A percentile compares a stretch with the other conserved stretches of the same genome.
These are phyloP conservation scores for Dianthus caryophyllus DNA, from an alignment of 148 eudicot genomes.

Conservation along the genomic window DNA sequence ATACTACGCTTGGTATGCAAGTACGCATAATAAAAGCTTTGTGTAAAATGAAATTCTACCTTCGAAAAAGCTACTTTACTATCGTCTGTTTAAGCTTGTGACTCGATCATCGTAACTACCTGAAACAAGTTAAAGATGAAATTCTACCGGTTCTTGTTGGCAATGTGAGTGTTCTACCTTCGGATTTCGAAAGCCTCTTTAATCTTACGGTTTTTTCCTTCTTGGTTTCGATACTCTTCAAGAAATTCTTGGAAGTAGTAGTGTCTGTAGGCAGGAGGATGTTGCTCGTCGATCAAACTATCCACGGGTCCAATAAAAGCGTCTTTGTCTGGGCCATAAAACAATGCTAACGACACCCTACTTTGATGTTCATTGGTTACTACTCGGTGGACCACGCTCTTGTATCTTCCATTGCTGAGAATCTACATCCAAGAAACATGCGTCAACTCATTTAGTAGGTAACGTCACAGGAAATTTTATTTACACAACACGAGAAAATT, in stretches of 20 bases:
- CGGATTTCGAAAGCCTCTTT: conserved; percentile 19
- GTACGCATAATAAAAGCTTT: too few relatives aligned
- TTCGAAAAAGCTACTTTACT: too few relatives aligned
- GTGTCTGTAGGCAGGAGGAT: conserved; percentile 16
- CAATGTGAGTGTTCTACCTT: neutral
- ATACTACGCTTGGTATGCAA: too few relatives aligned
- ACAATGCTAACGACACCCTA: conserved; percentile 23
- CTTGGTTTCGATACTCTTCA: conserved; percentile 20
- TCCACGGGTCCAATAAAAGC: conserved; percentile 17
- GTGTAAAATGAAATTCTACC: too few relatives aligned
- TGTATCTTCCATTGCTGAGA: conserved; percentile 28
- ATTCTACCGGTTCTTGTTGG: neutral
- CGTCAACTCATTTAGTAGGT: too few relatives aligned
- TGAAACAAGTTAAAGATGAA: too few relatives aligned
- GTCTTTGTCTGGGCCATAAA: conserved; percentile 26
- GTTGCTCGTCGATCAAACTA: conserved; percentile 20
- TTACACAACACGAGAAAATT: too few relatives aligned
- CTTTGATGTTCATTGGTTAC: conserved; percentile 16
- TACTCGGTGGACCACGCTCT: conserved; percentile 29
- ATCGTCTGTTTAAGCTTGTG: too few relatives aligned
- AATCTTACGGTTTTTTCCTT: conserved; percentile 19
- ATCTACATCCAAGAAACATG: conserved; percentile 14
- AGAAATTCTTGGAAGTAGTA: conserved; percentile 23
- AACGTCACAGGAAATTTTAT: too few relatives aligned
- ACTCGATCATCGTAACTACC: too few relatives aligned